Base-by-base conservation (phyloP, 345 rosid genomes). In the Eutrema yunnanense region DNA sequence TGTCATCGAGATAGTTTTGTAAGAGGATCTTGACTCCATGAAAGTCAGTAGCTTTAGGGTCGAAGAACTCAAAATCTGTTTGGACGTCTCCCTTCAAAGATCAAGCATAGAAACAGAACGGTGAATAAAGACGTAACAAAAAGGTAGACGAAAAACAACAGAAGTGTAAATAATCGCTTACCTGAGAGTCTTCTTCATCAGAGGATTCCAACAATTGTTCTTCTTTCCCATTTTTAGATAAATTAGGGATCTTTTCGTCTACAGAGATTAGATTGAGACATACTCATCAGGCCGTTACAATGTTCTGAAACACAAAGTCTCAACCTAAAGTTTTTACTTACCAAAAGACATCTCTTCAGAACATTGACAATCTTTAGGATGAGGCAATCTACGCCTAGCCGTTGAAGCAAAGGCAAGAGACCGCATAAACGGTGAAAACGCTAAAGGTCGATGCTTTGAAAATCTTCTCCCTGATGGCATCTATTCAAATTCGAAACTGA, bases 11-110 rank as follows among this genome's bases (percentile, higher is more conserved):
- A 80, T 85, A 92, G 67, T 80, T 78, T 44, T 81, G 92, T 48
- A 92, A 70, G 67, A 92, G 80, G 5, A 80, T 77, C 86, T 87
- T 92, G 67, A 87, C 92, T 8, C 97, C 96, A 8, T 90, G 88
- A 62, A 90, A 95, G 54, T 95, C 96, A 5, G 83, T 80, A 1
- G 83, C 69, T 83, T 92, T 95, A 1, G 96, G 97, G 81, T 92
- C 99, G 76, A 88, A 87, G 83, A 95, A 95, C 22, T 83, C 93
- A 73, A 95, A 92, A 74, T 95, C 99, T 9, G 92, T 92, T 84
- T 95, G 94, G 5, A 92, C 88, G 65, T 65, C 82, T 69, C 81
- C 94, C 96, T 95, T 59, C 68, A 80, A 62, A 62, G 38, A 51
- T 62, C 51, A 75, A 59, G 2, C 13, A 66, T 40, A 13, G 2